Evolutionary conservation across 2,329 filamentous ascomycete genomes (phyloP), one percentile per base, ranked within the genome.

Genomic region (Neoascochyta sp.): DNA sequence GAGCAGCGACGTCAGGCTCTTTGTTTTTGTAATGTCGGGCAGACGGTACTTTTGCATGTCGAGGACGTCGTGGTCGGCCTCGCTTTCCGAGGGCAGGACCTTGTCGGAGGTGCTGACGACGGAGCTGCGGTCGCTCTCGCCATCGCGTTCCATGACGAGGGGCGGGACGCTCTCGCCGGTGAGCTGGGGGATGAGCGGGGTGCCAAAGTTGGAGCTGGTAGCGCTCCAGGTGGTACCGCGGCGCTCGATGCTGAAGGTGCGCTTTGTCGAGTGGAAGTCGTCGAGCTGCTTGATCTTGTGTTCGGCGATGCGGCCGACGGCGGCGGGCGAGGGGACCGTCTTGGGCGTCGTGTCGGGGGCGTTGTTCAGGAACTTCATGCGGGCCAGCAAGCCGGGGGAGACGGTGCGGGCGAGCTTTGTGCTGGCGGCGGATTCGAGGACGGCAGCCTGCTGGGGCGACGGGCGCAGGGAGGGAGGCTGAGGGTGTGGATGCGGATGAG

Each of bases 11-110:
- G 39, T 46, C 27, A 57, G 67, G 39, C 55, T 82, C 81, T 57
- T 78, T 73, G 64, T 78, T 77, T 69, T 86, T 76, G 63, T 78
- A 73, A 64, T 79, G 61, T 87, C 82, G 33, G 83, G 81, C 57
- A 86, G 66, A 24, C 79, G 75, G 57, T 86, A 87, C 62, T 87
- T 86, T 55, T 83, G 75, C 34, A 76, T 81, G 63, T 87, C 83
- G 73, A 83, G 80, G 44, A 75, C 74, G 27, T 39, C 32, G 27
- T 52, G 47, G 18, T 51, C 53, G 16, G 66, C 59, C 72, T 80
- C 65, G 6, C 61, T 66, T 41, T 70, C 68, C 16, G 66, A 67
- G n/a, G 70, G 66, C 29, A 68, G 63, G 32, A 78, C 67, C 43
- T 70, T 68, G 49, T 73, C 68, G 57, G 76, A 74, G 56, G 75